Conservation (phyloP, 2,329 filamentous ascomycete genomes). For the Arthrobotrys entomopaga region DNA sequence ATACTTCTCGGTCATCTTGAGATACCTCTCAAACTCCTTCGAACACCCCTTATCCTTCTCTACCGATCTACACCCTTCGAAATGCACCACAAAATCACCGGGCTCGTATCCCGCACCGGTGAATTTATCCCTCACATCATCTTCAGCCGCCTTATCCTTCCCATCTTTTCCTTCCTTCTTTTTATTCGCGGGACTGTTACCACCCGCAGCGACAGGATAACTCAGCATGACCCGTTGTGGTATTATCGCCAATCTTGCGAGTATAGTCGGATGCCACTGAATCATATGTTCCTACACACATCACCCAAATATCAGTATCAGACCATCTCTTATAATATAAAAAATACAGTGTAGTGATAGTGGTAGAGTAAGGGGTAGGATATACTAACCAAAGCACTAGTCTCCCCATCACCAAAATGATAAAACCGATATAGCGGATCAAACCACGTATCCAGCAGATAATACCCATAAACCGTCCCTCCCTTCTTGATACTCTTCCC, state of each 20-base stretch:
- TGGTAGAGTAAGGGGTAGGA: too few relatives aligned
- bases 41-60: slow-evolving; percentile 72
- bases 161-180: slow-evolving; percentile 61
- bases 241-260: slow-evolving; percentile 88
- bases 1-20: slow-evolving; percentile 58
- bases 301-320: slow-evolving; percentile 14
- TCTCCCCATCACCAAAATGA: slow-evolving; percentile 92
- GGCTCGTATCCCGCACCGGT: slow-evolving; percentile 73
- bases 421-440: slow-evolving; percentile 93
- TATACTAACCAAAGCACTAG: slow-evolving; percentile 80
- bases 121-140: slow-evolving; percentile 37
- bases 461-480: slow-evolving; percentile 40
- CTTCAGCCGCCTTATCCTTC: slow-evolving; percentile 6
- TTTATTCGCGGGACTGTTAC: slow-evolving; percentile 40
- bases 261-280: slow-evolving; percentile 96
- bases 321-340: slow-evolving; percentile 17
- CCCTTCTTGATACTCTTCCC: slow-evolving; percentile 36
- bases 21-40: slow-evolving; percentile 73
- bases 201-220: slow-evolving; percentile 65
- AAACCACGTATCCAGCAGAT: slow-evolving; percentile 91
- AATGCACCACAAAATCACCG: slow-evolving; percentile 84
- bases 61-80: slow-evolving; percentile 74
- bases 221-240: slow-evolving; percentile 85
- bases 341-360: background rate
- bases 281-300: slow-evolving; percentile 78